Base-by-base conservation (phyloP, 1,139 yeast species). In the Lodderomyces oxycetoniae region DNA sequence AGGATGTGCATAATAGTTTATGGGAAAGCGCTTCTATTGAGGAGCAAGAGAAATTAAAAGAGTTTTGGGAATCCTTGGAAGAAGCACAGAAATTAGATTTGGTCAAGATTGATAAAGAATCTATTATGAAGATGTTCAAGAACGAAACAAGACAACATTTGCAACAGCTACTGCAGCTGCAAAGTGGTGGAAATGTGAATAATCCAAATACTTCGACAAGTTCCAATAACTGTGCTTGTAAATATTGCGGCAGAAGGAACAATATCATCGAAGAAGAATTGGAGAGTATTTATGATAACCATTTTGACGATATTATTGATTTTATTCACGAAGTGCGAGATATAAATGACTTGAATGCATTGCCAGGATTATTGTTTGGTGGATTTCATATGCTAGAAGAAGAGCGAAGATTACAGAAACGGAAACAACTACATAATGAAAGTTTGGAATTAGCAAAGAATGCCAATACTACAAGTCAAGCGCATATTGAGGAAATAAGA, bases 241-340 rank as follows among this genome's bases (percentile, higher is more conserved):
- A 79, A 4, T 79, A 79, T 20, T 89, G 97, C 59, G 95, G 93
- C 1, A 72, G 87, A 34, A 78, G 84, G 45, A 77, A 80, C 45
- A 63, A 69, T 40, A 77, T 88, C 20, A 75, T 87, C 45, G 93
- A 85, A 49, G 80, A 79, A 44, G 95, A 86, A 50, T 71, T 89
- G 50, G 89, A 64, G 41, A 59, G 49, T 39, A 57, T 63, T 13
- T 67, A 64, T 38, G 71, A 83, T 47, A 75, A 77, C 36, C 74
- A 88, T 30, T 87, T 85, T 47, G 68, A 64, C 37, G 70, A 63
- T 36, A 63, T 67, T 14, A 53, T 61, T 35, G 64, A 61, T 35
- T 66, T 62, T 41, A 63, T 66, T 25, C 63, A 60, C 37, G 63
- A 62, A 35, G 55, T 65, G 4, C 54, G 64, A 43, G 69, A 64